Evolutionary conservation across 257 asterid genomes (phyloP).

Genomic region (Echium plantagineum): DNA sequence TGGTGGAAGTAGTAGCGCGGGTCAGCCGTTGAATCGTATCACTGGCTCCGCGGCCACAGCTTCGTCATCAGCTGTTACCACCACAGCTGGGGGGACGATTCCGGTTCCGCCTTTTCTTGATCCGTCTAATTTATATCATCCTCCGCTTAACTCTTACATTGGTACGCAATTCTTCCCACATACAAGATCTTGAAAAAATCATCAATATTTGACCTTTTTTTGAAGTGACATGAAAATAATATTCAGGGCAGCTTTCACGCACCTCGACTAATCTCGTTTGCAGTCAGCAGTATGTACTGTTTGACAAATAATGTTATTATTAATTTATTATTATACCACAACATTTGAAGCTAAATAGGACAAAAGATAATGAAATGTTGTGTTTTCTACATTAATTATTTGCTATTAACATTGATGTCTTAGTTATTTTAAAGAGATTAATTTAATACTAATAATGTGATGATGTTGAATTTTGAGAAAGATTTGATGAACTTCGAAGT

Average conservation of each 20-base stretch:
- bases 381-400: background rate
- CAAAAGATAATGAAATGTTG: background rate
- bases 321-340: too few relatives aligned
- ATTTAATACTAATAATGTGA: too few relatives aligned
- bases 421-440: too few relatives aligned
- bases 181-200: slow-evolving; percentile 47
- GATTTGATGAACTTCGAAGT: slow-evolving; percentile 11
- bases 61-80: slow-evolving; percentile 21
- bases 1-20: slow-evolving; percentile 70
- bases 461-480: slow-evolving; percentile 14
- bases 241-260: too few relatives aligned
- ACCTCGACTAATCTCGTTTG: background rate
- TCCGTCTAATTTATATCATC: slow-evolving; percentile 38
- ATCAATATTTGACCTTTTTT: too few relatives aligned
- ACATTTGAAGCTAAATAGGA: slow-evolving; percentile 20
- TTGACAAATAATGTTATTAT: too few relatives aligned
- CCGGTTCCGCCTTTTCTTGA: slow-evolving; percentile 39
- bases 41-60: slow-evolving; percentile 30
- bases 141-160: slow-evolving; percentile 63
- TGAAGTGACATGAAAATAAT: too few relatives aligned
- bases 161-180: slow-evolving; percentile 99
- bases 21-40: slow-evolving; percentile 47
- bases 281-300: too few relatives aligned
- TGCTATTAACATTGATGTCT: too few relatives aligned
- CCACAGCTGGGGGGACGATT: slow-evolving; percentile 16